phyloP scores from a whole-genome alignment of 441 rosid genomes.

The Brassica hybrid region DNA sequence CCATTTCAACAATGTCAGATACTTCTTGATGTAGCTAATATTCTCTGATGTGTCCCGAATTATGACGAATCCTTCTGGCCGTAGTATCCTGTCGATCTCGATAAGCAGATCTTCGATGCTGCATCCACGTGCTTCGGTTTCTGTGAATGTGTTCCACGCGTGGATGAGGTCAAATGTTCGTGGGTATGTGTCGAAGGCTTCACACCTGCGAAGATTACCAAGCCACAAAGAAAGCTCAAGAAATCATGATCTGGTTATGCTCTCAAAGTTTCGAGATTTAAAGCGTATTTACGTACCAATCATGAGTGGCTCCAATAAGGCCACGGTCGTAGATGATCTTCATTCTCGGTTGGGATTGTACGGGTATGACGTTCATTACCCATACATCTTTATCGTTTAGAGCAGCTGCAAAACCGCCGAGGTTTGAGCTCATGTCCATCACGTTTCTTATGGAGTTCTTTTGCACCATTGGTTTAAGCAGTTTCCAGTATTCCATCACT shows the following conservation, averaged over 20 bases:
- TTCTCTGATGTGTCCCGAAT: conserved; percentile 80
- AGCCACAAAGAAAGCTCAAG: not conserved
- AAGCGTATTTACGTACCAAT: conserved; percentile 59
- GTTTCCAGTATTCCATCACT: conserved; percentile 86
- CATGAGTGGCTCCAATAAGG: conserved; percentile 91
- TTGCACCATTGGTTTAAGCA: conserved; percentile 74
- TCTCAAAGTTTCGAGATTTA: not conserved
- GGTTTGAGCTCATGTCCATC: conserved; percentile 95
- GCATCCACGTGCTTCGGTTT: conserved; percentile 68
- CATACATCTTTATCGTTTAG: conserved; percentile 80
- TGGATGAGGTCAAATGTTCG: conserved; percentile 95
- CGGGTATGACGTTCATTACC: conserved; percentile 95
- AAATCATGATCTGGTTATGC: not conserved
- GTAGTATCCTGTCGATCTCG: conserved; percentile 92
- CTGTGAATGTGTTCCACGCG: conserved; percentile 82
- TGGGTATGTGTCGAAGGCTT: conserved; percentile 95
- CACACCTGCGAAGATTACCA: conserved; percentile 64
- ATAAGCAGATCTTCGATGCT: conserved; percentile 78
- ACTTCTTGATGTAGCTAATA: conserved; percentile 60
- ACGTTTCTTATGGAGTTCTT: conserved; percentile 81
- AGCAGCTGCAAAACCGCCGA: conserved; percentile 91
- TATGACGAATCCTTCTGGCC: conserved; percentile 87
- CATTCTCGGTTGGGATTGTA: conserved; percentile 62
- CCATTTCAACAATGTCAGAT: conserved; percentile 77
- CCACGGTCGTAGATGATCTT: conserved; percentile 92